phyloP scores from a whole-genome alignment of 331 rosid genomes.

The Telfairia occidentalis region DNA sequence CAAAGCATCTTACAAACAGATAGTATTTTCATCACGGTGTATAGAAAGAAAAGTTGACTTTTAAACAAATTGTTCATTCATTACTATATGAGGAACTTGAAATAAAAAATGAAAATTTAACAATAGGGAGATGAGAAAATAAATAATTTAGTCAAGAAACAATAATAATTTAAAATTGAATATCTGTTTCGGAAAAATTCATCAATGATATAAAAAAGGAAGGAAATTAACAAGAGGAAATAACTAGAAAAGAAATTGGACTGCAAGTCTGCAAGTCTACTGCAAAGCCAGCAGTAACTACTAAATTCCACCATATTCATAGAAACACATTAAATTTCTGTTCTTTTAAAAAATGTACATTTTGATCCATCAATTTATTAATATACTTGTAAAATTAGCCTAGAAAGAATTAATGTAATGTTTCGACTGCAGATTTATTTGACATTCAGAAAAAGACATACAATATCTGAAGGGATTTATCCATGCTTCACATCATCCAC shows the following conservation, averaged over 20 bases:
- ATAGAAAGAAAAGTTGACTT: background rate
- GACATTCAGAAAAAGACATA: background rate
- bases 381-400: background rate
- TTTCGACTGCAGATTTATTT: background rate
- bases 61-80: background rate
- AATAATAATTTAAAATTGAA: background rate
- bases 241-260: background rate
- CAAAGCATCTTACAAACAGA: background rate
- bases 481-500: background rate
- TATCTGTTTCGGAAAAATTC: background rate
- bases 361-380: background rate
- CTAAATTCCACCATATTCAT: background rate
- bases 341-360: background rate
- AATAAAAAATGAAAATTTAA: background rate
- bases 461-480: background rate
- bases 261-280: background rate
- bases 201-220: background rate
- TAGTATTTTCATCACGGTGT: background rate
- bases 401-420: background rate
- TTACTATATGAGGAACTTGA: too few species aligned
- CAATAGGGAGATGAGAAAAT: background rate
- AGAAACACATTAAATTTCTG: background rate
- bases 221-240: background rate
- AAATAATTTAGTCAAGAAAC: background rate
- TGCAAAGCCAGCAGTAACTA: background rate